Conservation (phyloP, 2,329 filamentous ascomycete genomes). For the Salinomyces thailandicus region DNA sequence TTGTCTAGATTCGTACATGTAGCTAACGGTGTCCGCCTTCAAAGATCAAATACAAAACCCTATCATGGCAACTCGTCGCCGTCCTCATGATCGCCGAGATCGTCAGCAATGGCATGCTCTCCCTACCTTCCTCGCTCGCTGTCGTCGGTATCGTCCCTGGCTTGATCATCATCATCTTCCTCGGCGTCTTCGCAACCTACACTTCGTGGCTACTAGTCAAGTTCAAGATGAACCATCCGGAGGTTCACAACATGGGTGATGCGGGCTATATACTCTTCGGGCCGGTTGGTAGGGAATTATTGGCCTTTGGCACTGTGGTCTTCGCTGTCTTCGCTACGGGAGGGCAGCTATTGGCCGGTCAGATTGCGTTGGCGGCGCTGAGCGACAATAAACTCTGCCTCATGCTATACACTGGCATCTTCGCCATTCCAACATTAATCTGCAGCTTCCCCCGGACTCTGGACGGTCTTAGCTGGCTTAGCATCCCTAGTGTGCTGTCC, state of each 20-base stretch:
- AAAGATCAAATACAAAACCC: slow-evolving; percentile 43
- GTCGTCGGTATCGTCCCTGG: slow-evolving; percentile 44
- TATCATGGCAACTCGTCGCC: slow-evolving; percentile 43
- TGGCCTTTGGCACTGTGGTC: slow-evolving; percentile 52
- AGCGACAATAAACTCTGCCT: slow-evolving; percentile 53
- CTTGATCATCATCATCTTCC: slow-evolving; percentile 37
- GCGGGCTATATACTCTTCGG: slow-evolving; percentile 55
- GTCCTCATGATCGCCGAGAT: slow-evolving; percentile 49
- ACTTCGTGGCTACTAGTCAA: slow-evolving; percentile 51
- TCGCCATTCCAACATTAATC: slow-evolving; percentile 47
- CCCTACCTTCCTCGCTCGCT: slow-evolving; percentile 41
- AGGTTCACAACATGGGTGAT: slow-evolving; percentile 52
- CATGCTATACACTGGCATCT: slow-evolving; percentile 53
- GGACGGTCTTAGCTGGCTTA: slow-evolving; percentile 53
- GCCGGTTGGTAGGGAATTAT: slow-evolving; percentile 50
- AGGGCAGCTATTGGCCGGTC: slow-evolving; percentile 59
- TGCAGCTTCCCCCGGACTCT: slow-evolving; percentile 53
- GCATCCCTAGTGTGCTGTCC: slow-evolving; percentile 41
- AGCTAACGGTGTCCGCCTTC: too few relatives aligned
- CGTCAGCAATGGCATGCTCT: slow-evolving; percentile 41
- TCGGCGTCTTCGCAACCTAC: slow-evolving; percentile 49
- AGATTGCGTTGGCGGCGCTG: slow-evolving; percentile 59
- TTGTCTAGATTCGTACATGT: too few relatives aligned
- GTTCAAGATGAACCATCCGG: slow-evolving; percentile 46
- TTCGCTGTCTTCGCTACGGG: slow-evolving; percentile 60